Percentiles rank a stretch among this genome's conserved stretches.
Evolutionary conservation across 2,329 filamentous ascomycete species (phyloP).

Genomic region (Diplocarpon mali): DNA sequence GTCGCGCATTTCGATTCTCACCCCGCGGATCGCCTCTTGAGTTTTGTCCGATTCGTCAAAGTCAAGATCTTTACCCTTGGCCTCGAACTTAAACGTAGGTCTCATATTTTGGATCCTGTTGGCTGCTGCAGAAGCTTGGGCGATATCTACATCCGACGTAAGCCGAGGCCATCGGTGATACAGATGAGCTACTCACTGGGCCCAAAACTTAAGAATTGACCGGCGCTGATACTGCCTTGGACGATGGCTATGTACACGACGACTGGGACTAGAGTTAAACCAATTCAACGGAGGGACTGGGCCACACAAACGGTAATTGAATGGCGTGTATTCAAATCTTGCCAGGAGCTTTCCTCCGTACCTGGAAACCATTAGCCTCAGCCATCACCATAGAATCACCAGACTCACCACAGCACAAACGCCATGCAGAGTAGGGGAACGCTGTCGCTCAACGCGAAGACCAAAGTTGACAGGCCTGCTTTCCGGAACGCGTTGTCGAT

Average conservation of each 20-base stretch:
- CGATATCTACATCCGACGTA: constrained; percentile 32
- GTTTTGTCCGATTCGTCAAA: constrained; percentile 25
- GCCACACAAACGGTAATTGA: constrained; percentile 13
- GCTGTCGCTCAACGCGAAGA: constrained; percentile 45
- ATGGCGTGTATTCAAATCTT: constrained; percentile 23
- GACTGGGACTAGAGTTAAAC: constrained; percentile 32
- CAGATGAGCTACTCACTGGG: constrained; percentile 26
- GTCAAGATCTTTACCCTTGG: constrained; percentile 6
- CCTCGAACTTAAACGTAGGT: constrained; percentile 1
- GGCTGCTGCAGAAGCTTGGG: constrained; percentile 46
- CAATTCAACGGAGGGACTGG: constrained; percentile 27
- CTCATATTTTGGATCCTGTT: constrained; percentile 44
- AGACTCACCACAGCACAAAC: constrained; percentile 36
- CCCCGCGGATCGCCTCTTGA: constrained; percentile 26
- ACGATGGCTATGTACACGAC: constrained; percentile 43
- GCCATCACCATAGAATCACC: too few species aligned
- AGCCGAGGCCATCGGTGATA: neutral
- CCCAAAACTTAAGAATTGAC: constrained; percentile 41
- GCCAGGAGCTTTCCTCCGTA: constrained; percentile 35
- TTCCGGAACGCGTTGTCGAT: constrained; percentile 36
- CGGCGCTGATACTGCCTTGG: constrained; percentile 40
- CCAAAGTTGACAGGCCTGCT: constrained; percentile 36
- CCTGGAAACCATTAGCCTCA: constrained; percentile 25
- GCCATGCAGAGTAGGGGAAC: constrained; percentile 47
- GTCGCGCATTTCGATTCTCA: constrained; percentile 36